Evolutionary conservation across 371 early-diverging fungal species (phyloP).

Genomic region (Mortierella sp.): DNA sequence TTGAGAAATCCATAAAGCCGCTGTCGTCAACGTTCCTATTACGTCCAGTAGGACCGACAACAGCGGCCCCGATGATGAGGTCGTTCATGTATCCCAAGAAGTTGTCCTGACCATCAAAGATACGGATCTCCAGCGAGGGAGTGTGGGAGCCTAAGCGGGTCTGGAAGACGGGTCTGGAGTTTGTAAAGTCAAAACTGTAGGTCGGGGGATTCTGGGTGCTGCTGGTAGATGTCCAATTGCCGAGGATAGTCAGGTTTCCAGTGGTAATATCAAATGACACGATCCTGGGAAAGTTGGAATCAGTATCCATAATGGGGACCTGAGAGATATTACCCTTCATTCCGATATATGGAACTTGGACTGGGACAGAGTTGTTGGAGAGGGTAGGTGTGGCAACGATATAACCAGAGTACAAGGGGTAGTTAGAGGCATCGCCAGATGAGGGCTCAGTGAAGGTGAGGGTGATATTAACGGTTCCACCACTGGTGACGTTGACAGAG

Average conservation of each 20-base stretch:
- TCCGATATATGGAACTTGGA: constrained; percentile 72
- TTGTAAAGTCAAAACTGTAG: constrained; percentile 25
- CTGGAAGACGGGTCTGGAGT: constrained; percentile 12
- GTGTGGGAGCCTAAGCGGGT: constrained; percentile 49
- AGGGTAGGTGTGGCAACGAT: constrained; percentile 42
- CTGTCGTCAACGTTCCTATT: constrained; percentile 18
- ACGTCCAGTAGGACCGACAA: constrained; percentile 28
- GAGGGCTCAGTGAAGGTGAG: constrained; percentile 43
- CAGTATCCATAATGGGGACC: constrained; percentile 64
- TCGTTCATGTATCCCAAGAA: constrained; percentile 31
- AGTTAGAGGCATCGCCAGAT: constrained; percentile 25
- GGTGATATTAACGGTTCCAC: constrained; percentile 52
- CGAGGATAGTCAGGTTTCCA: constrained; percentile 6
- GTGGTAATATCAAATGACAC: neutral
- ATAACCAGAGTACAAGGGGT: constrained; percentile 46
- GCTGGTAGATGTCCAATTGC: neutral
- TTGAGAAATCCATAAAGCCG: constrained; percentile 5
- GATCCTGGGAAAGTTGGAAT: constrained; percentile 8
- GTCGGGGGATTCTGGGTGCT: neutral
- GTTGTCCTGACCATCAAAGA: constrained; percentile 21
- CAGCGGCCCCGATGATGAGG: constrained; percentile 3
- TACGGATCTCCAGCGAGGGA: constrained; percentile 32
- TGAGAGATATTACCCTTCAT: constrained; percentile 60
- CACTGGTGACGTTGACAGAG: constrained; percentile 55
- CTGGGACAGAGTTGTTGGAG: constrained; percentile 20